Conservation (phyloP, 2,329 filamentous ascomycete genomes). For the Calonectria crousiana region DNA sequence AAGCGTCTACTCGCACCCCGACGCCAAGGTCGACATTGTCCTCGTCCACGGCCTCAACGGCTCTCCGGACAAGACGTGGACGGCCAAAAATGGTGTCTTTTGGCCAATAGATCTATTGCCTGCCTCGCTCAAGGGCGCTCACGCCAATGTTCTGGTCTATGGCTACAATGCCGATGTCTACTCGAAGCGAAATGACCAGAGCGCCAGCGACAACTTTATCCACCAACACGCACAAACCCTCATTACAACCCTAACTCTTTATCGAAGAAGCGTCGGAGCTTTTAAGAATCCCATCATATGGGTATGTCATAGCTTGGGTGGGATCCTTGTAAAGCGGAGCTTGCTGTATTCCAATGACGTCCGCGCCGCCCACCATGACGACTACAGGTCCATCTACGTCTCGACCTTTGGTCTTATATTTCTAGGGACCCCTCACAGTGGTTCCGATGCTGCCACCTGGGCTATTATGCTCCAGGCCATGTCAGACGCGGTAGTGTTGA, state of each 20-base stretch:
- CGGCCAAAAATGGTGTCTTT: slow-evolving; percentile 67
- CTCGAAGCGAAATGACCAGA: slow-evolving; percentile 60
- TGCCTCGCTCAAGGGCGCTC: slow-evolving; percentile 64
- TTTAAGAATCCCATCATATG: slow-evolving; percentile 78
- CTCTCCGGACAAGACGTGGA: slow-evolving; percentile 74
- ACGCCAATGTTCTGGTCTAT: slow-evolving; percentile 77
- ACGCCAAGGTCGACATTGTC: slow-evolving; percentile 73
- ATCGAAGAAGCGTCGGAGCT: slow-evolving; percentile 69
- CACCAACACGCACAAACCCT: slow-evolving; percentile 79
- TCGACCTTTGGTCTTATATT: slow-evolving; percentile 84
- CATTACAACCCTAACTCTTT: slow-evolving; percentile 71
- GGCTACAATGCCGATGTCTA: slow-evolving; percentile 80
- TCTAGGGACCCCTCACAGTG: slow-evolving; percentile 81
- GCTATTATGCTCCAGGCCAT: slow-evolving; percentile 76
- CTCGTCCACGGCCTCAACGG: slow-evolving; percentile 80
- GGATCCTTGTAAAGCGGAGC: slow-evolving; percentile 78
- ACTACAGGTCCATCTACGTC: slow-evolving; percentile 76
- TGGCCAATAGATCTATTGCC: slow-evolving; percentile 80
- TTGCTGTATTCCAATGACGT: slow-evolving; percentile 76
- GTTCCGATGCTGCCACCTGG: slow-evolving; percentile 77
- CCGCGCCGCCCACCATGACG: slow-evolving; percentile 69
- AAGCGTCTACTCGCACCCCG: slow-evolving; percentile 69
- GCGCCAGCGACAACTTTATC: slow-evolving; percentile 74
- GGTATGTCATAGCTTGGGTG: slow-evolving; percentile 80
- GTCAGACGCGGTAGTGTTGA: slow-evolving; percentile 73